Base-by-base conservation (phyloP, 2,329 filamentous ascomycete species). In the Neonectria hederae region DNA sequence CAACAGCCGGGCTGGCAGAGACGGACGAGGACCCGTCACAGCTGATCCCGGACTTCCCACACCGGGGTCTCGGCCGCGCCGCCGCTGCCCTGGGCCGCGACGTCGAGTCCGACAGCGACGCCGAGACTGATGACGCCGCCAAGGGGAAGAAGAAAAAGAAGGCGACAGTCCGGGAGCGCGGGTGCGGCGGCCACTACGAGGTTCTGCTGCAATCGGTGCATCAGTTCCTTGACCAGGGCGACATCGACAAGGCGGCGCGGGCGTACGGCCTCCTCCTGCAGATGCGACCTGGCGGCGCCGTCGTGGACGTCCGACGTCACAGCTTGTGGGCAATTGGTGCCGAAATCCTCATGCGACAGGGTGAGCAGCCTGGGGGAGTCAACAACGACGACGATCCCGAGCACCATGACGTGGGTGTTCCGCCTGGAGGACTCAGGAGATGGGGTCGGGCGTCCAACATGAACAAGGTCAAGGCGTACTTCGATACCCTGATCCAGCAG, bases 241-340 rank as follows among this genome's bases (percentile, higher is more conserved):
- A 97, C 72, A 90, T 93, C 63, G 69, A 83, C 2, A 89, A 91
- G 43, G 94, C 94, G 0, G 87, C 87, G 54, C 84, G 92, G 64
- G 91, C 92, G 0, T 95, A 93, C 84, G 90, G 88, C 1, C 80
- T 97, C 68, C 83, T 97, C 32, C 76, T 94, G 51, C 86, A 90
- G 53, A 84, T 88, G 51, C 73, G 75, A 10, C 75, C 76, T 2
- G 54, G 65, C 14, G 72, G 75, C 28, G 59, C 78, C 52, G 80
- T 81, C 7, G 82, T 94, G 21, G 93, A 97, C 75, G 77, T 95
- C 52, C 87, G 93, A 42, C 83, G 82, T 21, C 85, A 90, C 72
- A 86, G 88, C 38, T 85, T 91, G 68, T 97, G 94, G 95, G 90
- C 90, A 14, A 85, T 97, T 48, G 94, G 93, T 0, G 93, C 92